Percentiles rank a stretch among this genome's conserved stretches.
These are phyloP conservation scores for Ophiostoma quercus DNA, from an alignment of 2,329 filamentous ascomycete species.

Conservation along the genomic window DNA sequence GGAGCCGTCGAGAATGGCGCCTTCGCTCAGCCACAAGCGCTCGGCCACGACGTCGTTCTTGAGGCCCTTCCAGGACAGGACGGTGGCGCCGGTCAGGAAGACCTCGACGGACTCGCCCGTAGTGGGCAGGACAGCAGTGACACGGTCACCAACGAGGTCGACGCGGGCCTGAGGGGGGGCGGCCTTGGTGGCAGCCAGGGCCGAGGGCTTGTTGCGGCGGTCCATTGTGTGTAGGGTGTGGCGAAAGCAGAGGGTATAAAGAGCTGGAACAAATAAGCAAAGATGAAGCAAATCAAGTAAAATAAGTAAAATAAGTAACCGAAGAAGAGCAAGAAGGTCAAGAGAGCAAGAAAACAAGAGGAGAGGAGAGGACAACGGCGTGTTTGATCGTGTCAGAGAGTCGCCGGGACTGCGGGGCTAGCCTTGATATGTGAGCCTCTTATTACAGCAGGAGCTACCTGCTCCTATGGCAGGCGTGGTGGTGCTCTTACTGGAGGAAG, in stretches of 20 bases:
- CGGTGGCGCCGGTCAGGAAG: conserved; percentile 85
- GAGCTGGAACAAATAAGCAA: not conserved
- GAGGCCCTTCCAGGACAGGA: conserved; percentile 86
- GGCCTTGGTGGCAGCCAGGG: conserved; percentile 67
- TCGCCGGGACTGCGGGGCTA: conserved; percentile 11
- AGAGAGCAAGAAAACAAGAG: not conserved
- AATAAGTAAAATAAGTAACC: not conserved
- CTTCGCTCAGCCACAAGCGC: conserved; percentile 80
- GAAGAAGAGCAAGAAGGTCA: too few relatives aligned
- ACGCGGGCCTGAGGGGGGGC: conserved; percentile 72
- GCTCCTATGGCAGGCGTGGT: not conserved
- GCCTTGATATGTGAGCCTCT: conserved; percentile 8
- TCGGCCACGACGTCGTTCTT: conserved; percentile 51
- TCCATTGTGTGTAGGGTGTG: conserved; percentile 48
- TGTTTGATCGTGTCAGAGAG: conserved; percentile 14
- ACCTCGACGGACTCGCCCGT: conserved; percentile 83
- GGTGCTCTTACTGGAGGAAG: not conserved
- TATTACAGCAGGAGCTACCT: conserved; percentile 3
- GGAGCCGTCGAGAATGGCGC: conserved; percentile 73
- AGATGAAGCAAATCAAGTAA: not conserved
- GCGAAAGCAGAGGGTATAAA: not conserved
- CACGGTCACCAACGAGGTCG: conserved; percentile 63
- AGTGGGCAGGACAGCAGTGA: conserved; percentile 68
- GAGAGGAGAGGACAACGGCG: conserved; percentile 5
- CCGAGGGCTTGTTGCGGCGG: conserved; percentile 75